A percentile compares a stretch with the other conserved stretches of the same genome.
Conservation (phyloP, 768 basidiomycete species). For the Boletellus emodensis region DNA sequence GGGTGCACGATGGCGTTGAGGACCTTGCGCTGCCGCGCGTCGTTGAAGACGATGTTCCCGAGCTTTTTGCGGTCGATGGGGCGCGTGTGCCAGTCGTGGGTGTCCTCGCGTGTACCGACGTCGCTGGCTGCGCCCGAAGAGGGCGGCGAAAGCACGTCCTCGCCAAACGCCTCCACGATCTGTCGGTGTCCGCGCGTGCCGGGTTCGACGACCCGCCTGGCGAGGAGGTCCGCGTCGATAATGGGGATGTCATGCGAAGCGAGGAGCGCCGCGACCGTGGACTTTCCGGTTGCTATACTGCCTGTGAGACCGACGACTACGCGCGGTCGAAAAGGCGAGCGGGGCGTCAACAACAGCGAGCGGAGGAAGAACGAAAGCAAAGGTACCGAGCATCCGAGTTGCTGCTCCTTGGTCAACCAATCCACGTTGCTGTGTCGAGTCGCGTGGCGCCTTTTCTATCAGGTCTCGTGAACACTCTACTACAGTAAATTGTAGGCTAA, state of each 20-base stretch:
- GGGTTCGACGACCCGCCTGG: constrained; percentile 80
- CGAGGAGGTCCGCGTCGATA: constrained; percentile 89
- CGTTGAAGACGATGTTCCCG: constrained; percentile 80
- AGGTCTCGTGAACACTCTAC: too few relatives aligned
- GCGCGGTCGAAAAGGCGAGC: not conserved
- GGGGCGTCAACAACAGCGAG: not conserved
- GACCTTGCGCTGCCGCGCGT: constrained; percentile 62
- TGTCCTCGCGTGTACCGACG: not conserved
- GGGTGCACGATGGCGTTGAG: constrained; percentile 90
- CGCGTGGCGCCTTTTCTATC: too few relatives aligned
- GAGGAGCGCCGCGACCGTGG: constrained; percentile 79
- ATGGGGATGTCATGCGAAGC: constrained; percentile 67
- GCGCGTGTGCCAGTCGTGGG: constrained; percentile 44
- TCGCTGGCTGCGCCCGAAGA: not conserved
- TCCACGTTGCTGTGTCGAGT: too few relatives aligned
- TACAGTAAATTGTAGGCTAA: too few relatives aligned
- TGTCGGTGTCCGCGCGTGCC: constrained; percentile 68
- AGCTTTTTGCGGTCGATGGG: constrained; percentile 78
- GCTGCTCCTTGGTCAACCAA: too few relatives aligned
- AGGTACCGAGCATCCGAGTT: not conserved
- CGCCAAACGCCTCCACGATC: constrained; percentile 71
- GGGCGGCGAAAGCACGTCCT: constrained; percentile 49
- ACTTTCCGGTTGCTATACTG: constrained; percentile 95
- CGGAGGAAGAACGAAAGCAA: not conserved
- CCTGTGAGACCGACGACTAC: constrained; percentile 93